These are phyloP conservation scores for Megacollybia platyphylla DNA, from an alignment of 1,284 basidiomycete genomes.

Conservation along the genomic window DNA sequence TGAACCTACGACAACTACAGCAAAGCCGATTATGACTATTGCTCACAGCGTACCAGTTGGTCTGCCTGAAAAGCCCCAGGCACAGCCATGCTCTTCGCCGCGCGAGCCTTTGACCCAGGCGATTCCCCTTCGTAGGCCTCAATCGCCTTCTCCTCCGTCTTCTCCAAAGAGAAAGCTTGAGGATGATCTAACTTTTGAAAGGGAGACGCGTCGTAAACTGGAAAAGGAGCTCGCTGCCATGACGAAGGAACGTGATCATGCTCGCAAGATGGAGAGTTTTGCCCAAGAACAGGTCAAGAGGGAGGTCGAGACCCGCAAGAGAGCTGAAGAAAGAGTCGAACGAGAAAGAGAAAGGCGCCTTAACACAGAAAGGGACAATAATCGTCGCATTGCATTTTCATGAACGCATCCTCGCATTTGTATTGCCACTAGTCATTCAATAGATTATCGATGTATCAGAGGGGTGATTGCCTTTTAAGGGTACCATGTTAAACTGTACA, in stretches of 20 bases:
- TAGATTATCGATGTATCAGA: constrained; percentile 26
- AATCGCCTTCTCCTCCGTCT: constrained; percentile 18
- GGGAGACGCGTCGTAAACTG: constrained; percentile 26
- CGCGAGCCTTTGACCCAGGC: constrained; percentile 28
- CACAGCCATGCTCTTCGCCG: constrained; percentile 6
- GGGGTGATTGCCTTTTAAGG: constrained; percentile 15
- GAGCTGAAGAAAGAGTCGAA: constrained; percentile 20
- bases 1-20: constrained; percentile 2
- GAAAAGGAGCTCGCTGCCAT: constrained; percentile 24
- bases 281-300: constrained; percentile 24
- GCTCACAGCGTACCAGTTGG: neutral
- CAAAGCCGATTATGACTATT: neutral
- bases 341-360: constrained; percentile 11
- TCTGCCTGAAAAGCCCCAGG: neutral
- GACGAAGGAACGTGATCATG: constrained; percentile 18
- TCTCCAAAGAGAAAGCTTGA: constrained; percentile 34
- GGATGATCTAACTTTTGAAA: constrained; percentile 26
- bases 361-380: neutral
- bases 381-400: neutral
- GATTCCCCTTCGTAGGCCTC: constrained; percentile 22
- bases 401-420: neutral
- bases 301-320: constrained; percentile 25
- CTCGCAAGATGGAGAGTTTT: constrained; percentile 20
- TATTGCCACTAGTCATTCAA: neutral
- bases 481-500: neutral